Evolutionary conservation across 768 basidiomycete genomes (phyloP), one percentile per base, ranked within the genome.

Genomic region (Pluteus cervinus): DNA sequence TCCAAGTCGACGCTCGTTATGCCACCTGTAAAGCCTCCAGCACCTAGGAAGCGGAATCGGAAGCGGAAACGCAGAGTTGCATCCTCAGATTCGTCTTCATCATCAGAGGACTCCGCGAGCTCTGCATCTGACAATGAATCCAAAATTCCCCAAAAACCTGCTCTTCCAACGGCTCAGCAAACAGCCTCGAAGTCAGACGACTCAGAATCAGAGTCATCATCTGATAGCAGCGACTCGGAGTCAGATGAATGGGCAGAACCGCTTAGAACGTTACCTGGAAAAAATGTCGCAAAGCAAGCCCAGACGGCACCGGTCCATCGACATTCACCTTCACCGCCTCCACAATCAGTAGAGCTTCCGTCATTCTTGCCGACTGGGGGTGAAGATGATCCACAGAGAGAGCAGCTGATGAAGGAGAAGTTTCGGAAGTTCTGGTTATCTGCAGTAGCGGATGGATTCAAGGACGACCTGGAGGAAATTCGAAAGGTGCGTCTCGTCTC

Each of bases 381-480:
- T 0, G 35, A 52, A 16, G 58, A 64, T 22, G 51, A 58, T 5
- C 48, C 53, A 10, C 56, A 66, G 31, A 57, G 64, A 21, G 81
- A 88, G 42, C 61, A 70, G 29, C 52, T 55, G 6, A 54, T 89
- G 52, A 80, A 77, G 50, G 75, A 75, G 23, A 74, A 68, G 29
- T 91, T 91, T 55, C 65, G 81, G 39, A 80, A 81, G 55, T 90
- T 91, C 51, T 91, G 88, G 88, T 88, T 91, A 86, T 62, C 76
- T 2, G 76, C 81, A 1, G 71, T 90, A 5, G 84, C 79, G 2
- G 85, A 89, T 53, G 86, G 76, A 8, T 92, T 91, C 60, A 75
- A 74, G 44, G 80, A 84, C 31, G 89, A 91, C 55, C 64, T 91
- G n/a, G 86, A 88, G 49, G 71, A 79, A 49, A 80, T 91, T 49